These are phyloP conservation scores for Ustilaginoidea virens DNA, from an alignment of 2,329 filamentous ascomycete genomes.

Conservation along the genomic window DNA sequence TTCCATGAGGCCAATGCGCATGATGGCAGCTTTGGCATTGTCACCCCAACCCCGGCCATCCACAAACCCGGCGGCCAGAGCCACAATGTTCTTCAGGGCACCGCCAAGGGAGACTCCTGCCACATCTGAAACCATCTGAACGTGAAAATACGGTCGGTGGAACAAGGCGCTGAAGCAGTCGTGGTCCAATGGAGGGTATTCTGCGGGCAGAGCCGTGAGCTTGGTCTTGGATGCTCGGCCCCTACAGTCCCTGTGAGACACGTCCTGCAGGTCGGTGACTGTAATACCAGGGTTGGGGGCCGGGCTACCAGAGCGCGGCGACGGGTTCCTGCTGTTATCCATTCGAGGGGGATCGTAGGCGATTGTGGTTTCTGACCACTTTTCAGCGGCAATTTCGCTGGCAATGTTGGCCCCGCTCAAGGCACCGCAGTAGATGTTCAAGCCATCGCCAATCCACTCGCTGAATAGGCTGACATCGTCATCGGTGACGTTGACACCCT, in stretches of 20 bases:
- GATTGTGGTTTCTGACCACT: slow-evolving; percentile 93
- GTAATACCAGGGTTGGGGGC: slow-evolving; percentile 33
- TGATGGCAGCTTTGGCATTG: slow-evolving; percentile 96
- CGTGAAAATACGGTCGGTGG: slow-evolving; percentile 94
- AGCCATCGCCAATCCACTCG: slow-evolving; percentile 78
- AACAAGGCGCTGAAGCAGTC: slow-evolving; percentile 72
- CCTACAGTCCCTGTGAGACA: slow-evolving; percentile 53
- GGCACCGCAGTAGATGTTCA: slow-evolving; percentile 93
- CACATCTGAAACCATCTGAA: slow-evolving; percentile 87
- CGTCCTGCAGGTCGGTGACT: slow-evolving; percentile 38
- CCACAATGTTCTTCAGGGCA: slow-evolving; percentile 93
- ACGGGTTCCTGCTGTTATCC: slow-evolving; percentile 57
- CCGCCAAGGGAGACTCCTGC: slow-evolving; percentile 90
- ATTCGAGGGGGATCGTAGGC: slow-evolving; percentile 86
- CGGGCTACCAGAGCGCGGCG: slow-evolving; percentile 31
- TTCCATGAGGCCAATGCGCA: slow-evolving; percentile 89
- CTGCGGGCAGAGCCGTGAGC: slow-evolving; percentile 59
- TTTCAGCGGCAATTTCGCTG: slow-evolving; percentile 83
- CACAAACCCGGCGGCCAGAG: slow-evolving; percentile 85
- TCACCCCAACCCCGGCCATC: slow-evolving; percentile 95
- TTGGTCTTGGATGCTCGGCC: slow-evolving; percentile 52
- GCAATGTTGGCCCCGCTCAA: slow-evolving; percentile 95
- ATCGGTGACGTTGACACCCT: slow-evolving; percentile 86
- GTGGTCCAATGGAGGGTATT: slow-evolving; percentile 81
- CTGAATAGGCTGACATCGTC: slow-evolving; percentile 81